Evolutionary conservation across 495 filamentous ascomycete species (phyloP), one percentile per base, ranked within the genome.

Genomic region (Tuber melanosporum): DNA sequence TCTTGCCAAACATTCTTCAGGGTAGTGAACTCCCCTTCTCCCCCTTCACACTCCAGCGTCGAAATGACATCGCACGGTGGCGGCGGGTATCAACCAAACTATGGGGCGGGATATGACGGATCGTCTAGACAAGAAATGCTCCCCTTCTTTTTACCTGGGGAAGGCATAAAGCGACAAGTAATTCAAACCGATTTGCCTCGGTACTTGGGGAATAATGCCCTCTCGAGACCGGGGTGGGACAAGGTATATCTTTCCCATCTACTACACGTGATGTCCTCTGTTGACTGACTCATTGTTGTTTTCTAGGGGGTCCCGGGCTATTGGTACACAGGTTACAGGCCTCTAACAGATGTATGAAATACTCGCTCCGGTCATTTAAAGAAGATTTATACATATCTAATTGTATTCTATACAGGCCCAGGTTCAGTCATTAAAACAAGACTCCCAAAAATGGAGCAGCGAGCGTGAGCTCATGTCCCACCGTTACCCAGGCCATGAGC

Each of bases 201-300:
- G 52, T 83, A 83, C 42, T 45, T 83, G 17, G 81, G 81, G 32
- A 83, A 83, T 69, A 79, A 81, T 75, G 52, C 81, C 2, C 44
- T 72, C 9, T 76, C 72, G n/a, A 80, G 49, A 10, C 78, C 79
- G 22, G 72, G 78, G 20, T 1, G 22, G 15, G 41, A 57, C 32
- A 15, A 77, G 32, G 78, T 81, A 77, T 57, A 71, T 43, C 14
- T 26, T 26, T 76, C 17, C 47, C 6, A 17, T 77, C 43, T 43
- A 17, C 10, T 72, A 17, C 57, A 8, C n/a, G 43, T 41, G 43
- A 22, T 22, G 12, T 10, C 9, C 42, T 44, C n/a, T 7, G 9
- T 19, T 71, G 20, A 22, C 52, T 74, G 49, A 36, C 20, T 36
- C 39, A 9, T 12, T 15, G 41, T 39, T 45, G 26, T 15, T 43